Evolutionary conservation across 805 yeast species (phyloP), one percentile per base, ranked within the genome.

Genomic region (Yarrowia alimentaria): DNA sequence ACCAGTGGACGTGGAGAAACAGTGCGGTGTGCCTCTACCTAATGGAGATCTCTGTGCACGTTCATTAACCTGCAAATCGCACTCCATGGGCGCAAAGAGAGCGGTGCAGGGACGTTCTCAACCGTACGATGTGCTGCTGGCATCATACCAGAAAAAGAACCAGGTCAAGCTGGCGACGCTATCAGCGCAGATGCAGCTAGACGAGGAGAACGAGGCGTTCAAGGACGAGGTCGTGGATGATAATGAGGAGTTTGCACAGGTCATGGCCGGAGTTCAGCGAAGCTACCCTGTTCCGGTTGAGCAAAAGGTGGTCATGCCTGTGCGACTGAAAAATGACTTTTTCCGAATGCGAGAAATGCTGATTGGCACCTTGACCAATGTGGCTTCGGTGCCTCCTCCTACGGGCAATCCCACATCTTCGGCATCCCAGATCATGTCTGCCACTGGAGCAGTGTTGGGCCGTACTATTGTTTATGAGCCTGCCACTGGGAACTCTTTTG

Each of bases 301-400:
- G 61, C 61, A 87, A 26, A 80, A 80, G 50, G 81, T 81, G 8
- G 62, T 85, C 2, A 69, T 85, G 56, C 89, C 97, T 3, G 76
- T 83, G 0, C 72, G 85, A 43, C 68, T 81, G 49, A 77, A 95
- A 55, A 81, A 81, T 22, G 76, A 80, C 53, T 87, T 86, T 59
- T 73, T 93, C 59, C 78, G 94, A 55, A 83, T 88, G 85, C 76
- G 98, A 57, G 99, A 93, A 64, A 86, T 90, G 82, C 85, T 91
- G 68, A 95, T 96, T 1, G 79, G 85, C 54, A 91, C 96, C 80
- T 52, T 65, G 60, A 6, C 65, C 63, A 43, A 43, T 10, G 50
- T 43, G 7, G 50, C 37, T 1, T 19, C 29, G 6, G 37, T 31
- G 2, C 50, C 50, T 21, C 50, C 50, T 0, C 37, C 29, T 6